A percentile compares a stretch with the other conserved stretches of the same genome.
These are phyloP conservation scores for Bryoglossum gracile DNA, from an alignment of 495 filamentous ascomycete genomes.

Conservation along the genomic window DNA sequence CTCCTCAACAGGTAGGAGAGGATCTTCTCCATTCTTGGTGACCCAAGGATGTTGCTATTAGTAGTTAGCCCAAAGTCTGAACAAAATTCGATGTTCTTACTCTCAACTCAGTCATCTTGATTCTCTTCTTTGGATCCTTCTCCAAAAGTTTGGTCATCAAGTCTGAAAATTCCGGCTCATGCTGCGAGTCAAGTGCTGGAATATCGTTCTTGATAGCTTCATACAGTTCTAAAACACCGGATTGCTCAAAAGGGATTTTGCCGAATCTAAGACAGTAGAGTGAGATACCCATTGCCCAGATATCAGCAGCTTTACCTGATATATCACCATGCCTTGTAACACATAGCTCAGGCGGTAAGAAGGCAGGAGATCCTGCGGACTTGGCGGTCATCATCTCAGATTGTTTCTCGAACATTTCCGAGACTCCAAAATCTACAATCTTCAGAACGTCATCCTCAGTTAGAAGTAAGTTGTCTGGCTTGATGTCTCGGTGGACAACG, in stretches of 20 bases:
- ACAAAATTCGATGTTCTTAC: no score
- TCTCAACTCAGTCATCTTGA: conserved; percentile 72
- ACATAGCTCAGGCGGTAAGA: conserved; percentile 89
- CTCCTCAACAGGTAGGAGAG: conserved; percentile 71
- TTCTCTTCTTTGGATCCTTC: conserved; percentile 71
- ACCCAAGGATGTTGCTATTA: conserved; percentile 88
- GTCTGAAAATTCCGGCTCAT: conserved; percentile 57
- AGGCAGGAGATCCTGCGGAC: conserved; percentile 90
- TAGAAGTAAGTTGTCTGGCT: conserved; percentile 90
- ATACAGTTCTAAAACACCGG: conserved; percentile 76
- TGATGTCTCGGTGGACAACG: conserved; percentile 94
- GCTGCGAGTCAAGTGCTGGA: conserved; percentile 41
- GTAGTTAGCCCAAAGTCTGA: conserved; percentile 13
- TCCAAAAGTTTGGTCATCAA: conserved; percentile 61
- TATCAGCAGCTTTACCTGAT: conserved; percentile 82
- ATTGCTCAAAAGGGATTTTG: conserved; percentile 71
- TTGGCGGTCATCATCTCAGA: conserved; percentile 89
- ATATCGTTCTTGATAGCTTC: conserved; percentile 72
- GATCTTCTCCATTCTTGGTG: conserved; percentile 72
- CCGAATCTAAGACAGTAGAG: conserved; percentile 91
- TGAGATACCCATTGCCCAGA: conserved; percentile 98
- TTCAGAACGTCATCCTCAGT: conserved; percentile 89
- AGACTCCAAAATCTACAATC: conserved; percentile 96
- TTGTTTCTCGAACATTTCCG: conserved; percentile 93
- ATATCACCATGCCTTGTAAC: conserved; percentile 83